These are phyloP conservation scores for Asterochloris erici DNA, from an alignment of 139 green algal species.

Conservation along the genomic window DNA sequence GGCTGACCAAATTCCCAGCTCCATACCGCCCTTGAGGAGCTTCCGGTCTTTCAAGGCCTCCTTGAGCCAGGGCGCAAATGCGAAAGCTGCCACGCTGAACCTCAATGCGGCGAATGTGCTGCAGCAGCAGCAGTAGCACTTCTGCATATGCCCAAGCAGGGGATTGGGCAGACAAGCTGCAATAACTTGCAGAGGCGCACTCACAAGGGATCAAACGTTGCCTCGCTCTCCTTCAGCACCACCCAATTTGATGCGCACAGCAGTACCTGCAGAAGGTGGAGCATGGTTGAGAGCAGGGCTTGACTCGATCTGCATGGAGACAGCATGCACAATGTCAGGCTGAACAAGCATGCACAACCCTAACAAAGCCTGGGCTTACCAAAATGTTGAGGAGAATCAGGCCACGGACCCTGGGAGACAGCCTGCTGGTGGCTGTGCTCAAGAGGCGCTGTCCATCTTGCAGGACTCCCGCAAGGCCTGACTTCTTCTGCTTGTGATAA, in stretches of 20 bases:
- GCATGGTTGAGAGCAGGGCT: too few relatives aligned
- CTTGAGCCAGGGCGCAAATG: constrained; percentile 38
- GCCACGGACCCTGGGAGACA: constrained; percentile 10
- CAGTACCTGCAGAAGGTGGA: background rate
- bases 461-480: too few relatives aligned
- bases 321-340: too few relatives aligned
- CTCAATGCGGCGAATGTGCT: constrained; percentile 16
- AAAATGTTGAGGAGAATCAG: constrained; percentile 8
- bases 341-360: too few relatives aligned
- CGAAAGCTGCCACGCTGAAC: constrained; percentile 38
- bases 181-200: too few relatives aligned
- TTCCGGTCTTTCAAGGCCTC: constrained; percentile 2
- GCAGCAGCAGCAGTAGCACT: too few relatives aligned
- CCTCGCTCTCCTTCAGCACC: constrained; percentile 6
- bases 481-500: too few relatives aligned
- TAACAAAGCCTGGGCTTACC: too few relatives aligned
- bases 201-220: constrained; percentile 4
- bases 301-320: too few relatives aligned
- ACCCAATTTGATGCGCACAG: constrained; percentile 14
- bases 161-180: too few relatives aligned
- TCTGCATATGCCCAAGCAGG: too few relatives aligned
- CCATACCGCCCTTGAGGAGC: constrained; percentile 28
- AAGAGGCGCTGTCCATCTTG: background rate
- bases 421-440: constrained; percentile 3
- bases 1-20: constrained; percentile 41